Base-by-base conservation (phyloP, 2,329 filamentous ascomycete species). In the Talaromyces marneffei region DNA sequence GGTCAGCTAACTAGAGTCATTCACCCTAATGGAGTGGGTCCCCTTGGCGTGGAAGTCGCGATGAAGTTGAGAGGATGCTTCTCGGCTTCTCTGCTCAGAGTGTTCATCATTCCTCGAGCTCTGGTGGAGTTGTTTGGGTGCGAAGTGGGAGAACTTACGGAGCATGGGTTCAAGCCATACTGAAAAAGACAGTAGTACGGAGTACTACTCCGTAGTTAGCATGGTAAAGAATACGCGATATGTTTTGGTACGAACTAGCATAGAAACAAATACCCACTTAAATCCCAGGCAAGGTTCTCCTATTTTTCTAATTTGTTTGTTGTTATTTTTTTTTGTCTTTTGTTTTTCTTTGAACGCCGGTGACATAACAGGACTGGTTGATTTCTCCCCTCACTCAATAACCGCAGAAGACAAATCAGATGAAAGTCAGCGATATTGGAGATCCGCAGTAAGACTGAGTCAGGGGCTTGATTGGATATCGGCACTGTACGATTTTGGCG, bases 1-100 rank as follows among this genome's bases (percentile, higher is more conserved):
- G n/a, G n/a, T n/a, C n/a, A 55, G 52, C 52, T 55, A 53, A 52
- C 25, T 59, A 52, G 33, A 42, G 46, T 35, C 57, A 53, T 53
- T 52, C 46, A 59, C 33, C 57, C 35, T 42, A 52, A 50, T 46
- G 14, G 16, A 29, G 57, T 59, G 44, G 35, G 23, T 57, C 42
- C 29, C 8, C 42, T 39, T 50, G 46, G 56, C 56, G 35, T 58
- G 42, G 35, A 57, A 14, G 23, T 52, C 16, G 48, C 48, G n/a
- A 50, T 33, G 27, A 48, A 35, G 55, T n/a, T 31, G 55, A 58
- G 42, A 58, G 56, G 40, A 35, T 58, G 42, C 29, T 52, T 39
- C 44, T 58, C 25, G 33, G 18, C 5, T 58, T 46, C 29, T 35
- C 33, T 52, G 46, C 6, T 39, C 27, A 59, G 25, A 29, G 31